These are phyloP conservation scores for Begonia loranthoides DNA, from an alignment of 306 rosid species.

Conservation along the genomic window DNA sequence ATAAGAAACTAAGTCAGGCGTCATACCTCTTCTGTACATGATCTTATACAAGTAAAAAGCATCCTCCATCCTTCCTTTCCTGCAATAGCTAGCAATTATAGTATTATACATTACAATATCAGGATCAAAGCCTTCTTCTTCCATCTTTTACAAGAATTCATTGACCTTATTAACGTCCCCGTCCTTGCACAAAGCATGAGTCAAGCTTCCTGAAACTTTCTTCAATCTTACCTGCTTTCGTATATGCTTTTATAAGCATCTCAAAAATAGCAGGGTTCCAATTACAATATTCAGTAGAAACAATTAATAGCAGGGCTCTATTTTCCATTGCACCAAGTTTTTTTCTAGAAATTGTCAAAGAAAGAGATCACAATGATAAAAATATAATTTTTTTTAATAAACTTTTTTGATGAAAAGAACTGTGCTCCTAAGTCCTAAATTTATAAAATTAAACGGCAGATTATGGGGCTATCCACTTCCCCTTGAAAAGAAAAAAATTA, in stretches of 20 bases:
- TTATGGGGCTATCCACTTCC: too few species aligned
- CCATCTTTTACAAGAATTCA: slow-evolving; percentile 73
- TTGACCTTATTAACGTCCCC: slow-evolving; percentile 60
- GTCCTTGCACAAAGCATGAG: slow-evolving; percentile 53
- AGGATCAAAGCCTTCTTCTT: slow-evolving; percentile 86
- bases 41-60: slow-evolving; percentile 68
- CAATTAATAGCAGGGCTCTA: too few species aligned
- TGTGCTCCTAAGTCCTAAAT: too few species aligned
- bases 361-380: too few species aligned
- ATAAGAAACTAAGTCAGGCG: slow-evolving; percentile 60
- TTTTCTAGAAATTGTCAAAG: too few species aligned
- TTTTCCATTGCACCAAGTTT: too few species aligned
- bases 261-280: slow-evolving; percentile 69
- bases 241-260: slow-evolving; percentile 77
- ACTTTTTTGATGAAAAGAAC: too few species aligned
- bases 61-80: slow-evolving; percentile 55
- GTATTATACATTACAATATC: slow-evolving; percentile 71
- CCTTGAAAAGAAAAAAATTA: too few species aligned
- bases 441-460: too few species aligned
- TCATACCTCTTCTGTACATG: slow-evolving; percentile 64
- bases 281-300: slow-evolving; percentile 65
- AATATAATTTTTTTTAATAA: too few species aligned
- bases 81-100: slow-evolving; percentile 61
- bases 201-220: slow-evolving; percentile 47
- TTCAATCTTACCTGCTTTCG: slow-evolving; percentile 44